These are phyloP conservation scores for Aspergillus aculeatinus DNA, from an alignment of 2,329 filamentous ascomycete species.

Conservation along the genomic window DNA sequence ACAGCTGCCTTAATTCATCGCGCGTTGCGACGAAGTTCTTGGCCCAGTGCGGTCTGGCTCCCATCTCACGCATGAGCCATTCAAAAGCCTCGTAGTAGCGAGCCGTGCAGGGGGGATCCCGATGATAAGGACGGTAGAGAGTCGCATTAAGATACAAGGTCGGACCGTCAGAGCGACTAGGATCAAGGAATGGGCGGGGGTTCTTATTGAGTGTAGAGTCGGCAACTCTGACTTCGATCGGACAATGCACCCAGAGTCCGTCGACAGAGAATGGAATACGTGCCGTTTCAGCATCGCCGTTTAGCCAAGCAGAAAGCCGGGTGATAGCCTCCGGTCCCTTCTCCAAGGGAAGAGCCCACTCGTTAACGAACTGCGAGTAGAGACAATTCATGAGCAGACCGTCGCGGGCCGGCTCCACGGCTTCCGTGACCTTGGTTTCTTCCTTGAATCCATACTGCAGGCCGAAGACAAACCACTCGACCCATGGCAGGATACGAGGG, in stretches of 20 bases:
- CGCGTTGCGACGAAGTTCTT: slow-evolving; percentile 75
- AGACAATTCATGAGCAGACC: slow-evolving; percentile 95
- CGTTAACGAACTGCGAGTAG: slow-evolving; percentile 97
- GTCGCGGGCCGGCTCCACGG: slow-evolving; percentile 73
- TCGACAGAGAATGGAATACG: slow-evolving; percentile 78
- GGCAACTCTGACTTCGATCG: slow-evolving; percentile 83
- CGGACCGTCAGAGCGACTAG: slow-evolving; percentile 65
- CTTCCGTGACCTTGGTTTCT: slow-evolving; percentile 66
- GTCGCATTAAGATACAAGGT: slow-evolving; percentile 89
- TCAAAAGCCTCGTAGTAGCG: slow-evolving; percentile 90
- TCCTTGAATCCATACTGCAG: slow-evolving; percentile 89
- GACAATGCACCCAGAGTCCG: slow-evolving; percentile 81
- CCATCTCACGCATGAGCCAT: slow-evolving; percentile 82
- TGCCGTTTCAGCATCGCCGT: slow-evolving; percentile 67
- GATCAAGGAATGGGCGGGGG: slow-evolving; percentile 69
- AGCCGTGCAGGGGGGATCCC: slow-evolving; percentile 71
- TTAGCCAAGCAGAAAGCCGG: slow-evolving; percentile 83
- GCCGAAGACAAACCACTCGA: slow-evolving; percentile 96
- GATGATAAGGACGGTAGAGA: slow-evolving; percentile 77
- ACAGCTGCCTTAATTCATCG: slow-evolving; percentile 64
- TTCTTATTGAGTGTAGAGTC: slow-evolving; percentile 59
- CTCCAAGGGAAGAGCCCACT: slow-evolving; percentile 88
- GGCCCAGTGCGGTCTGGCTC: slow-evolving; percentile 83
- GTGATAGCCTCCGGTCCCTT: slow-evolving; percentile 83
- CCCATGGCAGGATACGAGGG: slow-evolving; percentile 76